Base-by-base conservation (phyloP, 768 basidiomycete species). In the Goffeauzyma gilvescens region DNA sequence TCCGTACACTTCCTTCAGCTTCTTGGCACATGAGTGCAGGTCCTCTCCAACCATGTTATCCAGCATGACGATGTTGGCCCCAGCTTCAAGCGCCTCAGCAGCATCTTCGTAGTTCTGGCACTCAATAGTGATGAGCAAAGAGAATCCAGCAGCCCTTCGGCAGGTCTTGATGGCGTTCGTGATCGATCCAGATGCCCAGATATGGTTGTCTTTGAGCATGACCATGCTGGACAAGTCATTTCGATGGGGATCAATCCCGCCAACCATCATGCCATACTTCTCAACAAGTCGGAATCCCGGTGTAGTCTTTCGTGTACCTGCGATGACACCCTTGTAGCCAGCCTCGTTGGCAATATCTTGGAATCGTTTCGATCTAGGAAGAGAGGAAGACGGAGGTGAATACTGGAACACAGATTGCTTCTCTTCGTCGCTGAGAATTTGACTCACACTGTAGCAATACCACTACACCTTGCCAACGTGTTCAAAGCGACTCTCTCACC, bases 121-220 rank as follows among this genome's bases (percentile, higher is more conserved):
- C 64, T 98, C 93, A 23, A 96, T 86, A 49, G 96, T 90, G 32
- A 98, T 75, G 21, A 83, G 74, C 36, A 87, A 67, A 44, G 77
- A 80, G 68, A 96, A 95, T 8, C 90, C 90, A 13, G 85, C 85
- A 15, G 87, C 86, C 49, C 73, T 67, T 23, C 84, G 79, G n/a
- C 86, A 85, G 52, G 77, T 73, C 48, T 76, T 63, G 50, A 98
- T 78, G 5, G 90, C 90, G 31, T 75, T 68, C 0, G 84, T 84
- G 50, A 96, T 93, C 7, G 87, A 93, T 22, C 87, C 87, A 32
- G 78, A 81, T 3, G 87, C 90, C 89, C 87, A 95, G 58, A 96
- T 83, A 60, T 98, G 93, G 60, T 98, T 98, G 55, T 98, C 93
- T 65, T 96, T 96, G 55, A 98, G 75, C 93, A 98, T 98, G 58